Evolutionary conservation across 2,329 filamentous ascomycete genomes (phyloP).

Genomic region (Ceratocystis smalleyi): DNA sequence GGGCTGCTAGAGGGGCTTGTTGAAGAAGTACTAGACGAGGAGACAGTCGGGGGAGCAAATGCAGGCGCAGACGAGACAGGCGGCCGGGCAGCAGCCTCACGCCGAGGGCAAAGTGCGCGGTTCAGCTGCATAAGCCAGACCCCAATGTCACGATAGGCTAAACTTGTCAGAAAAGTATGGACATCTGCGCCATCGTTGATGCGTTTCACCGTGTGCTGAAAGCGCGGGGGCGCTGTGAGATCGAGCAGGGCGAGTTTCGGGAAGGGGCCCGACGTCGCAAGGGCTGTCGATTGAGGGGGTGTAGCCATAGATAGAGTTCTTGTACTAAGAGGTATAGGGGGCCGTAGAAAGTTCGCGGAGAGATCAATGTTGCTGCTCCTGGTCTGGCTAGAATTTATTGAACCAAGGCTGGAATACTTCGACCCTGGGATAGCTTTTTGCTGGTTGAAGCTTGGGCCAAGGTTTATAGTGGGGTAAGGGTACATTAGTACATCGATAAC

Average conservation of each 20-base stretch:
- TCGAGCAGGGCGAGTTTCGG: conserved; percentile 35
- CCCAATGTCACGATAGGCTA: conserved; percentile 76
- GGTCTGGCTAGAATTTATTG: not conserved
- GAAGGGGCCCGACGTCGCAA: conserved; percentile 1
- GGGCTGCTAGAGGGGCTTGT: too few relatives aligned
- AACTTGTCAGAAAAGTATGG: conserved; percentile 58
- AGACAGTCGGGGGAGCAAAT: not conserved
- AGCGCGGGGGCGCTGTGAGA: conserved; percentile 32
- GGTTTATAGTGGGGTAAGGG: not conserved
- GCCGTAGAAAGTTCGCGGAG: not conserved
- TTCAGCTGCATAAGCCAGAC: conserved; percentile 83
- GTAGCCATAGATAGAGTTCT: conserved; percentile 4
- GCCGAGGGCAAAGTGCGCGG: conserved; percentile 63
- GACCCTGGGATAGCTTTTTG: not conserved
- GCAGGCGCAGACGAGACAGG: not conserved
- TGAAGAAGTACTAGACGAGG: not conserved
- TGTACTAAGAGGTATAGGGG: not conserved
- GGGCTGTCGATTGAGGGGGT: not conserved
- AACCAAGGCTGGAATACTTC: not conserved
- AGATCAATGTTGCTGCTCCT: too few relatives aligned
- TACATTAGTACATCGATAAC: not conserved
- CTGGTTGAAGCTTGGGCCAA: not conserved
- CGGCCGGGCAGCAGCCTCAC: conserved; percentile 20
- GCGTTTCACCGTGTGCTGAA: conserved; percentile 55
- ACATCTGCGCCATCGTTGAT: conserved; percentile 82